Evolutionary conservation across 1,139 yeast genomes (phyloP).

Genomic region (Groenewaldozyma sp.): DNA sequence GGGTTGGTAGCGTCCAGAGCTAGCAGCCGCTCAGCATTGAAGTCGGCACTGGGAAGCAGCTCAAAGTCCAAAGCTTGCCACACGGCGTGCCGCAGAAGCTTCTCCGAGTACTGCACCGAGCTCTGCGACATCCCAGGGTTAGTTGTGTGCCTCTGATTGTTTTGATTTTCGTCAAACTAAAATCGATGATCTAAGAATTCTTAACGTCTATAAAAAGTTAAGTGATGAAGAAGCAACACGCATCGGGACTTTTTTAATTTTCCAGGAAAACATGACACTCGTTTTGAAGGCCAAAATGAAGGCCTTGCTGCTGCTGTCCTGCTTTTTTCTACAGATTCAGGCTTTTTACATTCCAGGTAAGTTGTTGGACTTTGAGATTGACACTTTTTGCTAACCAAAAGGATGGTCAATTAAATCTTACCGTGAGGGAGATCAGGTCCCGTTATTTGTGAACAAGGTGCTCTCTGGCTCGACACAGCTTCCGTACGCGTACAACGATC

Average conservation of each 20-base stretch:
- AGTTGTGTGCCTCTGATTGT: neutral
- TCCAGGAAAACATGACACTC: too few species aligned
- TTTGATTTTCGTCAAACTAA: neutral
- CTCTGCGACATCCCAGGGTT: neutral
- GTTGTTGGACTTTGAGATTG: conserved; percentile 3
- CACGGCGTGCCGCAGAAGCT: conserved; percentile 27
- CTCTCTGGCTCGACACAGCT: conserved; percentile 68
- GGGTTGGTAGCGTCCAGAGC: conserved; percentile 44
- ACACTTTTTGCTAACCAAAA: neutral
- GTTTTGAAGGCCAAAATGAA: too few species aligned
- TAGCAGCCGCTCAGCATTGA: conserved; percentile 66
- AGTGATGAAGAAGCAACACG: too few species aligned
- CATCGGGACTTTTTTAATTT: neutral
- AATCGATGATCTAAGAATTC: neutral
- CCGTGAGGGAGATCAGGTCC: conserved; percentile 51
- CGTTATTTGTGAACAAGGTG: conserved; percentile 64
- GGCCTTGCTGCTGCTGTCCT: too few species aligned
- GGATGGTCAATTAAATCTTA: conserved; percentile 29
- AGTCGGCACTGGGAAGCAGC: conserved; percentile 62
- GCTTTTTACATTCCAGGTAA: conserved; percentile 18
- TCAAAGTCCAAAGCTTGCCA: conserved; percentile 67
- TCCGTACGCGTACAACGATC: conserved; percentile 69
- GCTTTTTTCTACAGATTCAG: too few species aligned
- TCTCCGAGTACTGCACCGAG: conserved; percentile 2
- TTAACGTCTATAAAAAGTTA: too few species aligned